Evolutionary conservation across 2,329 filamentous ascomycete genomes (phyloP).

Genomic region (Diaporthe nobilis): DNA sequence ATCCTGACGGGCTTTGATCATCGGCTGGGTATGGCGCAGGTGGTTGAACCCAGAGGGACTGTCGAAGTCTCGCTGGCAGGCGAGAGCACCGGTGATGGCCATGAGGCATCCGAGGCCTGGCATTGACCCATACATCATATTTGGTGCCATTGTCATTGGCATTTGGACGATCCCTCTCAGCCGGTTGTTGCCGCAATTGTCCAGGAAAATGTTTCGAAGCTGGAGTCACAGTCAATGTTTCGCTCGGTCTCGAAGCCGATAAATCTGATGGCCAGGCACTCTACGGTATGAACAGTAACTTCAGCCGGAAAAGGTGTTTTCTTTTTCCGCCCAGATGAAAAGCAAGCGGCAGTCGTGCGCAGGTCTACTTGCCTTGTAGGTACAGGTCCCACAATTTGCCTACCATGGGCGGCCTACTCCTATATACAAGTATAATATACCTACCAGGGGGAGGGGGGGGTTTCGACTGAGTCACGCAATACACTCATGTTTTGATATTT

Average conservation of each 20-base stretch:
- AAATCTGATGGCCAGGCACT: not conserved
- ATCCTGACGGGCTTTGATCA: not conserved
- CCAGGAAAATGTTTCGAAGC: too few species aligned
- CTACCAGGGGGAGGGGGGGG: too few species aligned
- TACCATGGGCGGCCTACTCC: not conserved
- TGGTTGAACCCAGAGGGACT: conserved; percentile 6
- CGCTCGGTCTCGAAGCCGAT: not conserved
- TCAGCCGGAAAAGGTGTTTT: too few species aligned
- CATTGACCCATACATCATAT: not conserved
- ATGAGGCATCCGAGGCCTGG: not conserved
- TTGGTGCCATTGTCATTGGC: not conserved
- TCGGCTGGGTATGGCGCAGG: conserved; percentile 10
- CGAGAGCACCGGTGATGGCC: not conserved
- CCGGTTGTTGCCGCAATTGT: not conserved
- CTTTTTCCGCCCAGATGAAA: not conserved
- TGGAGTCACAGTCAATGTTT: not conserved
- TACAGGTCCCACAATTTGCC: not conserved
- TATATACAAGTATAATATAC: not conserved
- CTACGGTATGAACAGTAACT: not conserved
- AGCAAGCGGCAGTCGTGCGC: not conserved
- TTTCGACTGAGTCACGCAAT: too few species aligned
- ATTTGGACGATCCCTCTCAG: not conserved
- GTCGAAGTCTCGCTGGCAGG: conserved; percentile 11
- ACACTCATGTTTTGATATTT: too few species aligned
- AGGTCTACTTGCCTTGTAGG: not conserved